Evolutionary conservation across 2,329 filamentous ascomycete genomes (phyloP), one percentile per base, ranked within the genome.

Genomic region (Fusarium sulawesiense): DNA sequence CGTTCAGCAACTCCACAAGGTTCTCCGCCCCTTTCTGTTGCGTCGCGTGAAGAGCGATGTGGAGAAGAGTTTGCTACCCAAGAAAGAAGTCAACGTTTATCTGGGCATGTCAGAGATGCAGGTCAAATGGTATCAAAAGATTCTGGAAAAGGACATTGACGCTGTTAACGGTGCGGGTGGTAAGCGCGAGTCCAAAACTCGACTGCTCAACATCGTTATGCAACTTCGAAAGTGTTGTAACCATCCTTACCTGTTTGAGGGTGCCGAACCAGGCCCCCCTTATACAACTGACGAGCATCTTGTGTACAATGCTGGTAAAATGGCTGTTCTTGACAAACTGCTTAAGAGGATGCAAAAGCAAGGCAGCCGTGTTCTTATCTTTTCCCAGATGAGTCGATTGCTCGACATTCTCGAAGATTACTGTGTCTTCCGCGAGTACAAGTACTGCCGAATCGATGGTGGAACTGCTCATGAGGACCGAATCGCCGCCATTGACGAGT

Each of bases 41-140:
- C 93, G 96, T 66, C 93, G 96, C 80, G 96, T 99, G 75, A 99
- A 99, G 86, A 93, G 90, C 70, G 96, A 99, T 79, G 96, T 99
- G 7, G 96, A 99, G 80, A 99, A 99, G 87, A 98, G 95, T 77
- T 84, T 99, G 66, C 82, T 98, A 55, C 96, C 96, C 4, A 99
- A 99, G 86, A 98, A 98, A 80, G 96, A 99, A 80, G 84, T 98
- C 76, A 99, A 99, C 72, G 82, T 99, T 29, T 99, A 98, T 78
- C 91, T 99, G 72, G 96, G 95, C 72, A 98, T 99, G 95, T 94
- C 96, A 1, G 94, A 98, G 61, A 99, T 99, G 96, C 96, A 99
- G 80, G 89, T 98, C 73, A 97, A 96, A 78, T 99, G 96, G 95
- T 99, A 99, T 78, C 92, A 97, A 80, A 98, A 98, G 83, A 99